These are phyloP conservation scores for Truncatella angustata DNA, from an alignment of 2,329 filamentous ascomycete genomes.

Conservation along the genomic window DNA sequence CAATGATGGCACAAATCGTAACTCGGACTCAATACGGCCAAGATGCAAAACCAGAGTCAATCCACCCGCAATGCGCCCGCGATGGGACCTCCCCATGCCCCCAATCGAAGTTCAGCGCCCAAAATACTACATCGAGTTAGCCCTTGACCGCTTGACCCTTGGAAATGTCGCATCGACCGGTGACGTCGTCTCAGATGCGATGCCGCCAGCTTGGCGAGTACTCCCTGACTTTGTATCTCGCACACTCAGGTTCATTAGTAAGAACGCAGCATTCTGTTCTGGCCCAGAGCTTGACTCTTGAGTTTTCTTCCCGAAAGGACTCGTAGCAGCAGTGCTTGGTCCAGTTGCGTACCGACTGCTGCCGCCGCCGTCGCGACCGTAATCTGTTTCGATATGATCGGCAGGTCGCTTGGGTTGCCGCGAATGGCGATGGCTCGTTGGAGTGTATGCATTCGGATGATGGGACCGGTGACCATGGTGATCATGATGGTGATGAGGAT, in stretches of 20 bases:
- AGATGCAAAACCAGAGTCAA: no score
- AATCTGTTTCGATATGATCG: constrained; percentile 24
- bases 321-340: constrained; percentile 6
- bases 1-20: no score
- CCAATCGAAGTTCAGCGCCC: no score
- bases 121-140: constrained; percentile 37
- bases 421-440: constrained; percentile 2
- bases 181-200: constrained; percentile 18
- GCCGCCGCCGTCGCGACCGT: constrained; percentile 20
- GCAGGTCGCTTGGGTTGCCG: constrained; percentile 24
- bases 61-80: no score
- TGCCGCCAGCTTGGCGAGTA: constrained; percentile 8
- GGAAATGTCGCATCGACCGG: constrained; percentile 23
- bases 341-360: constrained; percentile 12
- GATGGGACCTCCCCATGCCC: no score
- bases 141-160: constrained; percentile 39
- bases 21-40: no score
- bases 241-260: constrained; percentile 47
- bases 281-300: constrained; percentile 19
- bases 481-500: constrained; percentile 4
- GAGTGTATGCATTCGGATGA: background rate
- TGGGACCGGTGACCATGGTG: constrained; percentile 5
- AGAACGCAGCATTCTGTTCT: constrained; percentile 45
- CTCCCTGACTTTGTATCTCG: constrained; percentile 24
- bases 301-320: background rate